A percentile compares a stretch with the other conserved stretches of the same genome.
These are phyloP conservation scores for Sporothrix luriei DNA, from an alignment of 2,329 filamentous ascomycete species.

Conservation along the genomic window DNA sequence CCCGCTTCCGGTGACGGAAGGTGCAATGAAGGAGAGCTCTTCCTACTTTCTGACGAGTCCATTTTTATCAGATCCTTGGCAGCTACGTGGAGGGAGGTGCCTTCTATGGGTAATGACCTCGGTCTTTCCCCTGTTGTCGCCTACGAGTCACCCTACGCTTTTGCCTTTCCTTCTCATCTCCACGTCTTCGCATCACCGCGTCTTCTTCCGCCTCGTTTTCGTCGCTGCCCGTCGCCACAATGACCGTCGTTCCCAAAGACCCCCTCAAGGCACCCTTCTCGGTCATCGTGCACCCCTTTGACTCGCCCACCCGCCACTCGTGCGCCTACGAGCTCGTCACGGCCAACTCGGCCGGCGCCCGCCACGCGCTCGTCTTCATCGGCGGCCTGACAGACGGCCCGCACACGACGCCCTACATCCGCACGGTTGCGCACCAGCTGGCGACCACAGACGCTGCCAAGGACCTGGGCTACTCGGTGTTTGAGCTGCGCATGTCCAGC, in stretches of 20 bases:
- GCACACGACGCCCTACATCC: constrained; percentile 63
- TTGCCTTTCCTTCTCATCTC: background rate
- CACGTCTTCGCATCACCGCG: background rate
- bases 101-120: background rate
- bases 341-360: constrained; percentile 29
- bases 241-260: background rate
- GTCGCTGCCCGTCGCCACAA: background rate
- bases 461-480: constrained; percentile 54
- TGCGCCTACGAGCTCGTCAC: constrained; percentile 39
- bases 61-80: background rate
- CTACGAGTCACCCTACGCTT: background rate
- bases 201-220: background rate
- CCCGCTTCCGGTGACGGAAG: background rate
- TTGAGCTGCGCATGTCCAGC: constrained; percentile 59
- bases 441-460: constrained; percentile 42
- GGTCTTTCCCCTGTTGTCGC: background rate
- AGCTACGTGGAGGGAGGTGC: background rate
- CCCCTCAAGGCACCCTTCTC: constrained; percentile 32
- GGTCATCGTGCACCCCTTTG: constrained; percentile 40
- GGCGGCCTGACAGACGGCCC: constrained; percentile 72
- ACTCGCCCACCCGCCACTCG: constrained; percentile 36
- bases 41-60: background rate
- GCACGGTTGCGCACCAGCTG: constrained; percentile 51
- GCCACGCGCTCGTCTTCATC: constrained; percentile 67
- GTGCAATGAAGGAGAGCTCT: background rate